Percentiles rank a stretch among this genome's conserved stretches.
Evolutionary conservation across 2,329 filamentous ascomycete species (phyloP).

Genomic region (Apiospora rasikravindrae): DNA sequence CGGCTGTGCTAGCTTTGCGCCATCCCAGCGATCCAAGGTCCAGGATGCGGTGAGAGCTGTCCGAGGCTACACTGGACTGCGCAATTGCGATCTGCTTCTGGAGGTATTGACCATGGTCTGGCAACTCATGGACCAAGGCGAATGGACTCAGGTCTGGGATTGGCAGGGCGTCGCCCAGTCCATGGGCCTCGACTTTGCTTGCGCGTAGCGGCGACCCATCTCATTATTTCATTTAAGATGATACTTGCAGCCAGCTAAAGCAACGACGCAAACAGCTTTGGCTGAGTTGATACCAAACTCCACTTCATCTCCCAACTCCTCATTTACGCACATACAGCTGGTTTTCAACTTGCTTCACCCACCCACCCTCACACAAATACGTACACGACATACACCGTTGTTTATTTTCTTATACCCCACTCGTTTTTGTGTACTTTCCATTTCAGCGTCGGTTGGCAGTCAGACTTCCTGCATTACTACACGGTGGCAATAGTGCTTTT

Average conservation of each 20-base stretch:
- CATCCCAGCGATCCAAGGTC: slow-evolving; percentile 57
- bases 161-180: slow-evolving; percentile 63
- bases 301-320: not conserved
- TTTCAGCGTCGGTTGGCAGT: slow-evolving; percentile 5
- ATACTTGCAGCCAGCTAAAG: not conserved
- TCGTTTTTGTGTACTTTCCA: not conserved
- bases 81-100: slow-evolving; percentile 59
- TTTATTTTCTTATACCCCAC: slow-evolving; percentile 17
- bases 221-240: not conserved
- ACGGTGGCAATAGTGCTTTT: slow-evolving; percentile 11
- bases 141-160: slow-evolving; percentile 67
- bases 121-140: slow-evolving; percentile 61
- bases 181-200: slow-evolving; percentile 62
- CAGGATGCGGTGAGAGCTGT: slow-evolving; percentile 55
- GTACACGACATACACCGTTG: slow-evolving; percentile 3
- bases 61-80: slow-evolving; percentile 63
- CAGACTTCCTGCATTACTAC: slow-evolving; percentile 14
- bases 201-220: slow-evolving; percentile 36
- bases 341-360: not conserved
- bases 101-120: slow-evolving; percentile 64
- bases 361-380: too few species aligned
- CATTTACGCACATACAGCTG: not conserved
- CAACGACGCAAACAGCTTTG: not conserved
- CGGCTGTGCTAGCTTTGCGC: slow-evolving; percentile 63
- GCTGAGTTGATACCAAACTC: not conserved